These are phyloP conservation scores for Leccinum obscurum DNA, from an alignment of 768 basidiomycete species.

Conservation along the genomic window DNA sequence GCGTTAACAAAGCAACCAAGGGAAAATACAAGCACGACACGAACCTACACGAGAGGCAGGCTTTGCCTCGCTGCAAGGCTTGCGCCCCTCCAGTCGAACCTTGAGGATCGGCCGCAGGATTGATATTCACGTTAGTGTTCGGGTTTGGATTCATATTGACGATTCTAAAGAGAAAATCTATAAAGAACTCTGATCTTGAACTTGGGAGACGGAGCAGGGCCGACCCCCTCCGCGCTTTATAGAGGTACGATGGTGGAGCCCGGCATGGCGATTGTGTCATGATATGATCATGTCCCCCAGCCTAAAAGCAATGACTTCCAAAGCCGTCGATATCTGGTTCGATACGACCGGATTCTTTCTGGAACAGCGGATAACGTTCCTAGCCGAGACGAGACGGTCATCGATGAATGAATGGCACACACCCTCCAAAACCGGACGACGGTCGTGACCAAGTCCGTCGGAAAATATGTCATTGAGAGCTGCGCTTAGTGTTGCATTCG, in stretches of 20 bases:
- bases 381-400: not conserved
- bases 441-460: not conserved
- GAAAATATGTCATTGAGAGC: not conserved
- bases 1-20: not conserved
- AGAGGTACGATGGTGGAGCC: not conserved
- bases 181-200: not conserved
- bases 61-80: conserved; percentile 47
- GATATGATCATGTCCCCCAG: not conserved
- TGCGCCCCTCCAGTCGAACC: conserved; percentile 5
- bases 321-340: not conserved
- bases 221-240: not conserved
- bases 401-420: not conserved
- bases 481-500: not conserved
- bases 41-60: conserved; percentile 54
- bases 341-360: not conserved
- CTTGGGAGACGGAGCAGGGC: not conserved
- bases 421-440: not conserved
- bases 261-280: not conserved
- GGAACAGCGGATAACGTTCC: not conserved
- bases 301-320: not conserved
- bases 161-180: not conserved
- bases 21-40: conserved; percentile 10
- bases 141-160: not conserved
- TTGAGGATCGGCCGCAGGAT: conserved; percentile 9
- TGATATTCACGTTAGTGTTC: conserved; percentile 2